These are phyloP conservation scores for Blastobotrys buckinghamii DNA, from an alignment of 1,139 yeast genomes.

Conservation along the genomic window DNA sequence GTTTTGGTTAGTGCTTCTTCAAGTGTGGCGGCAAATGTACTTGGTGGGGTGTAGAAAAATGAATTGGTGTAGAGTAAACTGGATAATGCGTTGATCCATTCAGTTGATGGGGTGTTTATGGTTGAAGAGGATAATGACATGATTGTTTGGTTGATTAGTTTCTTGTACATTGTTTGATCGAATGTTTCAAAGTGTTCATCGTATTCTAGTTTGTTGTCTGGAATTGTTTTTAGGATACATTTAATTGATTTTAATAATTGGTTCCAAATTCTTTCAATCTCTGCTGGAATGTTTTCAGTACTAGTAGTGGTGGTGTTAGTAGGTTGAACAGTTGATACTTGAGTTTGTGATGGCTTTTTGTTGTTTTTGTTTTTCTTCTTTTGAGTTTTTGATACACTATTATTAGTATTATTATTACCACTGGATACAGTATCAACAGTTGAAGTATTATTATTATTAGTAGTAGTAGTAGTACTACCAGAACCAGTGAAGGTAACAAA, in stretches of 20 bases:
- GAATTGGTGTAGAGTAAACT: slow-evolving; percentile 35
- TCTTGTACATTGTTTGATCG: slow-evolving; percentile 44
- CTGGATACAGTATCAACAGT: neutral
- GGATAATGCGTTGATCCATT: slow-evolving; percentile 36
- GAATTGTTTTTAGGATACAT: slow-evolving; percentile 33
- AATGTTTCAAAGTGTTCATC: slow-evolving; percentile 39
- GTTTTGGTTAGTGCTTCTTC: neutral
- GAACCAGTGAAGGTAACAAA: slow-evolving; percentile 18
- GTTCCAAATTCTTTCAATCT: slow-evolving; percentile 33
- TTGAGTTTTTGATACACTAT: too few relatives aligned
- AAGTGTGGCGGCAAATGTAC: neutral
- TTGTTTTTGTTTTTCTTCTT: neutral
- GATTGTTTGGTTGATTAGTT: neutral
- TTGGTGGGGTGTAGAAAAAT: neutral
- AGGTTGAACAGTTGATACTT: too few relatives aligned
- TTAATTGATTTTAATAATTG: slow-evolving; percentile 40
- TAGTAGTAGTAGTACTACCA: too few relatives aligned
- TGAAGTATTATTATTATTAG: too few relatives aligned
- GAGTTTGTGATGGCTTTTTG: too few relatives aligned
- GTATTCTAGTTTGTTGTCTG: slow-evolving; percentile 9
- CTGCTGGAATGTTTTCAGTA: too few relatives aligned
- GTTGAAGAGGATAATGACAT: too few relatives aligned
- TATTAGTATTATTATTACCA: too few relatives aligned
- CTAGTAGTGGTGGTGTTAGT: too few relatives aligned
- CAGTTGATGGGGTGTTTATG: slow-evolving; percentile 24